A percentile compares a stretch with the other conserved stretches of the same genome.
phyloP scores from a whole-genome alignment of 2,329 filamentous ascomycete species.

The Neofusicoccum ribis region DNA sequence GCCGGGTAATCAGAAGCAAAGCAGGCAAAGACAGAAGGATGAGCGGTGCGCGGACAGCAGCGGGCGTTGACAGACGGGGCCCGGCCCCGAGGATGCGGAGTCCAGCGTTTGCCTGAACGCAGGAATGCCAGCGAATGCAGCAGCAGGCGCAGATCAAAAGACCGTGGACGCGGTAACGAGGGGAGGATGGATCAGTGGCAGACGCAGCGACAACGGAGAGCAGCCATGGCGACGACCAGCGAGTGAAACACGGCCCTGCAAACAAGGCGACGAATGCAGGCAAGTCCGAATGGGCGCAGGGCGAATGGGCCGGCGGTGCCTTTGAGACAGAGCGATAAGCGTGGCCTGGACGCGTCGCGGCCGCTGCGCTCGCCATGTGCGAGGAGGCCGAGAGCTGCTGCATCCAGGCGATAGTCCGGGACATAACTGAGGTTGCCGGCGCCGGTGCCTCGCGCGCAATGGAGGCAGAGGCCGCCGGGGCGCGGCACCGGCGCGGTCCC shows the following conservation, averaged over 20 bases:
- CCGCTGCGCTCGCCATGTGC: background rate
- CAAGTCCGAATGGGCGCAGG: background rate
- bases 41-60: background rate
- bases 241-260: background rate
- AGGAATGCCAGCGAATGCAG: background rate
- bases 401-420: constrained; percentile 10
- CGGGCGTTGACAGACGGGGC: background rate
- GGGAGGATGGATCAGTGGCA: background rate
- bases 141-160: background rate
- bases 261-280: constrained; percentile 11
- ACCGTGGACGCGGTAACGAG: background rate
- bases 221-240: background rate
- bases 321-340: background rate
- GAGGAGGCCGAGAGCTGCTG: background rate
- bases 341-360: background rate
- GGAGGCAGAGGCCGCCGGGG: background rate
- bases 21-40: background rate
- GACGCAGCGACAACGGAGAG: background rate
- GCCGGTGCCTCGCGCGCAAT: background rate
- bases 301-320: background rate
- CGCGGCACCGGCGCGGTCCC: background rate
- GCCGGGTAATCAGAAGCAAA: background rate
- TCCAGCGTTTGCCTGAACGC: background rate
- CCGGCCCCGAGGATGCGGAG: background rate
- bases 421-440: background rate